Conservation (phyloP, 2,329 filamentous ascomycete genomes). For the Lasiodiplodia hormozganensis region DNA sequence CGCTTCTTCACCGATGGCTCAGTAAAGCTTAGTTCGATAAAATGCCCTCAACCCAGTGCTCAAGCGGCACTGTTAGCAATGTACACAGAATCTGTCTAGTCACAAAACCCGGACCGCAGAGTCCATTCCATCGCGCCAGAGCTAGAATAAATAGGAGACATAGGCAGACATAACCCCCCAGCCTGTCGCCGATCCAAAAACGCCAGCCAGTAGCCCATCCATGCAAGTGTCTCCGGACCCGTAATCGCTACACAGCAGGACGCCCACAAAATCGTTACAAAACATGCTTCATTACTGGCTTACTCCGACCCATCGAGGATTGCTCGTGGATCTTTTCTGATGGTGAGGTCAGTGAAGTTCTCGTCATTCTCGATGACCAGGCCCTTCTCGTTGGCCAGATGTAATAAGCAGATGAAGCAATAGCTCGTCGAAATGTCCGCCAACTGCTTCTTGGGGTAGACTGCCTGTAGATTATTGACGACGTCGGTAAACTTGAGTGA, state of each 20-base stretch:
- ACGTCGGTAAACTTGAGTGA: constrained; percentile 85
- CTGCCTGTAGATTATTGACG: constrained; percentile 84
- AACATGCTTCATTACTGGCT: not conserved
- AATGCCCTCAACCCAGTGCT: not conserved
- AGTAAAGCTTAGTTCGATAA: not conserved
- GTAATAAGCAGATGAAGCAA: constrained; percentile 92
- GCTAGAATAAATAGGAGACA: not conserved
- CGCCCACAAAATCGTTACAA: not conserved
- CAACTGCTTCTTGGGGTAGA: constrained; percentile 87
- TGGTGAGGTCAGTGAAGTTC: constrained; percentile 56
- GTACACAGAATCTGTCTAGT: not conserved
- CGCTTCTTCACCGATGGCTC: not conserved
- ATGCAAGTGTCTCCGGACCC: not conserved
- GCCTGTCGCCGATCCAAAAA: not conserved
- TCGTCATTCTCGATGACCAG: constrained; percentile 73
- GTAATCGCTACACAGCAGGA: not conserved
- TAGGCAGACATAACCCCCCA: constrained; percentile 1
- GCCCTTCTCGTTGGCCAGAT: constrained; percentile 92
- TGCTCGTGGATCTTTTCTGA: constrained; percentile 49
- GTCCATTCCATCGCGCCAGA: not conserved
- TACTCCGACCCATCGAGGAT: constrained; percentile 9
- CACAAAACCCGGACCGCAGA: too few species aligned
- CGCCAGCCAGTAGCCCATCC: constrained; percentile 2
- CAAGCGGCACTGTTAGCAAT: not conserved
- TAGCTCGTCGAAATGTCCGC: constrained; percentile 91